phyloP scores from a whole-genome alignment of 1,284 basidiomycete species.

The Ceratobasidium sp. region DNA sequence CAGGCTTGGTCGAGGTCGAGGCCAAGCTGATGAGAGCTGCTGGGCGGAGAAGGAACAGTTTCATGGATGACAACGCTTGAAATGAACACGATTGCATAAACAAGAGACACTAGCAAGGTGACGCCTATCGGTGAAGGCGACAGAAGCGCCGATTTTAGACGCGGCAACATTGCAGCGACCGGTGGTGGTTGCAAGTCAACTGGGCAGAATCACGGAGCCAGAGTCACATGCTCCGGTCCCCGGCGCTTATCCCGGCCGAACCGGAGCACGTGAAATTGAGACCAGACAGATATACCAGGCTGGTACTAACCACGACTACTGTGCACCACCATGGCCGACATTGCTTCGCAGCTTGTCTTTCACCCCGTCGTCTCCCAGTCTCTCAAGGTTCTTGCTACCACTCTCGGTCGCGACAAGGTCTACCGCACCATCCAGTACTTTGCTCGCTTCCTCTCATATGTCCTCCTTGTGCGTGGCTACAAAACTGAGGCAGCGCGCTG shows the following conservation, averaged over 20 bases:
- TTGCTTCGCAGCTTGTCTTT: conserved; percentile 81
- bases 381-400: conserved; percentile 84
- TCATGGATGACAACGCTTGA: conserved; percentile 68
- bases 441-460: conserved; percentile 91
- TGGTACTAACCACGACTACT: conserved; percentile 6
- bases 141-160: conserved; percentile 5
- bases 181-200: not conserved
- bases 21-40: conserved; percentile 60
- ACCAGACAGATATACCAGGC: conserved; percentile 10
- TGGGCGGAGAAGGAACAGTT: conserved; percentile 62
- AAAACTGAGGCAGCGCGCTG: conserved; percentile 78
- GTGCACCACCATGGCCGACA: conserved; percentile 48
- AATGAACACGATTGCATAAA: conserved; percentile 68
- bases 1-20: conserved; percentile 71
- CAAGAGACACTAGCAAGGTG: conserved; percentile 64
- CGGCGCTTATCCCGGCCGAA: conserved; percentile 19
- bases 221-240: not conserved
- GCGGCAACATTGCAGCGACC: conserved; percentile 1
- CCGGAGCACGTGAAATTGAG: conserved; percentile 33
- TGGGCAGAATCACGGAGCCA: too few relatives aligned
- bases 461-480: conserved; percentile 72
- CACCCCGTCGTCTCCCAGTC: conserved; percentile 84
- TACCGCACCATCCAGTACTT: conserved; percentile 95
- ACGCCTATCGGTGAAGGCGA: conserved; percentile 2
- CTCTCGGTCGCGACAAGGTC: conserved; percentile 91